These are phyloP conservation scores for Chernovozyma aurita DNA, from an alignment of 1,139 yeast genomes.

Conservation along the genomic window DNA sequence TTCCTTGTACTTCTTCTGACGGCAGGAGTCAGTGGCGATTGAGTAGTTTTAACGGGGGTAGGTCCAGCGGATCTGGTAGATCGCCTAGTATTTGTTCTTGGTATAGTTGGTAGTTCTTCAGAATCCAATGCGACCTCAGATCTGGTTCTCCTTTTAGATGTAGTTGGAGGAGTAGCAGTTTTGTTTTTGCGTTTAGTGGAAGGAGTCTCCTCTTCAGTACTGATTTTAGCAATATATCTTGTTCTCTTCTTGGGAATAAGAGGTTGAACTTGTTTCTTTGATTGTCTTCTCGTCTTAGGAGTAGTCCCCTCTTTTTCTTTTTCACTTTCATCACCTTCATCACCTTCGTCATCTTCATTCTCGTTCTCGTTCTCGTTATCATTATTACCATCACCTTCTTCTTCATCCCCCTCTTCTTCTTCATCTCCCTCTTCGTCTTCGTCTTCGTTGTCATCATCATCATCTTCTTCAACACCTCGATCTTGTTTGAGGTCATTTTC, in stretches of 20 bases:
- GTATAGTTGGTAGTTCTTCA: conserved; percentile 7
- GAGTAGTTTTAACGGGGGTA: conserved; percentile 5
- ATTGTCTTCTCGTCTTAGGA: conserved; percentile 7
- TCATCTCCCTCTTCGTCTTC: conserved; percentile 4
- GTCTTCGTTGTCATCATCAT: neutral
- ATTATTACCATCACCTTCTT: conserved; percentile 1
- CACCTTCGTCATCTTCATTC: conserved; percentile 14
- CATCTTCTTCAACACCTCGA: conserved; percentile 2
- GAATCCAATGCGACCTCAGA: conserved; percentile 18
- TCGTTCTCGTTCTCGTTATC: conserved; percentile 11
- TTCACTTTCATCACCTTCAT: conserved; percentile 7
- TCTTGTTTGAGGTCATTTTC: neutral
- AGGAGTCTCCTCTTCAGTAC: conserved; percentile 12
- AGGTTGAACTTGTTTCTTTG: conserved; percentile 7
- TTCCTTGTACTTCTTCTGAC: conserved; percentile 12
- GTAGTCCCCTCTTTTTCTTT: conserved; percentile 3
- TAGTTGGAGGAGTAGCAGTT: conserved; percentile 9
- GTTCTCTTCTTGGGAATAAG: conserved; percentile 24
- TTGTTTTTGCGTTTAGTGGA: conserved; percentile 4
- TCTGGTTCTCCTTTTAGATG: conserved; percentile 20
- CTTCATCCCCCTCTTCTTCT: conserved; percentile 8
- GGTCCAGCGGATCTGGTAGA: conserved; percentile 20
- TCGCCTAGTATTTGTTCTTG: conserved; percentile 17
- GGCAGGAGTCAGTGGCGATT: conserved; percentile 6
- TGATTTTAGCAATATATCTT: conserved; percentile 22